phyloP scores from a whole-genome alignment of 2,329 filamentous ascomycete genomes.

The Samsoniella hepiali region DNA sequence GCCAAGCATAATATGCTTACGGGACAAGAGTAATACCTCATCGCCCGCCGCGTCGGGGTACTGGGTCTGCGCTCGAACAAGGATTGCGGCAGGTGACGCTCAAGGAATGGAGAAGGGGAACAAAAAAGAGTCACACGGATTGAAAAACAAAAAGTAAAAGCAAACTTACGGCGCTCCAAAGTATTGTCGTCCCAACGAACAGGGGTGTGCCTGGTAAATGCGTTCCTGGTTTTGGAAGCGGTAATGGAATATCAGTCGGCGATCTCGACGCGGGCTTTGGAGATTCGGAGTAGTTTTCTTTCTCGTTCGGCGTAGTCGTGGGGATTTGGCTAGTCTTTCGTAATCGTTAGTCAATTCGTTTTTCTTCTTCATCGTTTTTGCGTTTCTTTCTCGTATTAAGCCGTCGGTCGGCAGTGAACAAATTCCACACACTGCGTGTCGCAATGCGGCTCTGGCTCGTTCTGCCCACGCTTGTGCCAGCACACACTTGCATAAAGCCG shows the following conservation, averaged over 20 bases:
- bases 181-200: not conserved
- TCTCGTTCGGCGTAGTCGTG: constrained; percentile 3
- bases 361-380: not conserved
- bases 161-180: not conserved
- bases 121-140: not conserved
- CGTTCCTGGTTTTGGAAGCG: not conserved
- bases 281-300: not conserved
- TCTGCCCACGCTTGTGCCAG: not conserved
- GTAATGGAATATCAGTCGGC: not conserved
- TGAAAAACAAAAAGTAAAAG: not conserved
- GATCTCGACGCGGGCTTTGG: not conserved
- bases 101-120: not conserved
- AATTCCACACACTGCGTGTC: not conserved
- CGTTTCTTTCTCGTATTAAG: not conserved
- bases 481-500: not conserved
- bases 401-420: not conserved
- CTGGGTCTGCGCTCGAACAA: not conserved
- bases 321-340: not conserved
- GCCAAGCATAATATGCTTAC: constrained; percentile 18
- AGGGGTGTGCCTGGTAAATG: not conserved
- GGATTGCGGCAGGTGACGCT: not conserved
- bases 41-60: not conserved
- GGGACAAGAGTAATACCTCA: constrained; percentile 13
- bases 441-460: not conserved
- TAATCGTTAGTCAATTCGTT: not conserved